phyloP scores from a whole-genome alignment of 352 stramenopile genomes.

The Globisporangium barbulae region DNA sequence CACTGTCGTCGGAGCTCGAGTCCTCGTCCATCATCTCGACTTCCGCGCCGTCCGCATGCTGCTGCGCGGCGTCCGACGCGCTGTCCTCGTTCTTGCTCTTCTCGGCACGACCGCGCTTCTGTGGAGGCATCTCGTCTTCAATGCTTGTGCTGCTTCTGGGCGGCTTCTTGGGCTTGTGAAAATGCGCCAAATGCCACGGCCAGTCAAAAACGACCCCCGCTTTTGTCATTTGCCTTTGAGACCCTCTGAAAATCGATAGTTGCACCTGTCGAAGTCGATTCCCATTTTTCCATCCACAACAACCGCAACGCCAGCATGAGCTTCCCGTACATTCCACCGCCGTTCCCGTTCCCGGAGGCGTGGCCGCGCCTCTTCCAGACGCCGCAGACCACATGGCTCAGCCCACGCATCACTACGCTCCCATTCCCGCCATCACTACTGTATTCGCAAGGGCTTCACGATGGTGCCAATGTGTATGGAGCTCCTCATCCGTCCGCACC shows the following conservation, averaged over 20 bases:
- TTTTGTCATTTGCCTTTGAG: neutral
- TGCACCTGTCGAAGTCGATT: neutral
- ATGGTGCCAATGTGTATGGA: neutral
- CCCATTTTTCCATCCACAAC: neutral
- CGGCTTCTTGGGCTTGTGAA: neutral
- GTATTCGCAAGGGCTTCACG: neutral
- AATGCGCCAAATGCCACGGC: neutral
- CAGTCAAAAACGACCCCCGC: constrained; percentile 5
- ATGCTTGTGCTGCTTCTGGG: neutral
- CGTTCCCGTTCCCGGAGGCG: constrained; percentile 72
- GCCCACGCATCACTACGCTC: constrained; percentile 16
- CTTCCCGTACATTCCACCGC: constrained; percentile 52
- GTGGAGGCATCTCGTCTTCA: constrained; percentile 23
- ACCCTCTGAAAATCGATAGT: constrained; percentile 1
- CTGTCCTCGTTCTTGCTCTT: constrained; percentile 16
- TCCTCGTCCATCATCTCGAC: constrained; percentile 55
- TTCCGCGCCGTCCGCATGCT: constrained; percentile 19
- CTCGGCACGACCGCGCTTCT: constrained; percentile 28
- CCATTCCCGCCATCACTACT: constrained; percentile 1
- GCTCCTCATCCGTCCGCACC: neutral
- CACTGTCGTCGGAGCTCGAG: constrained; percentile 38
- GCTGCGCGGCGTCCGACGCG: constrained; percentile 11
- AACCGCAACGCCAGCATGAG: constrained; percentile 21
- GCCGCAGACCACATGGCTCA: constrained; percentile 49
- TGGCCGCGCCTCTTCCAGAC: constrained; percentile 52